Conservation (phyloP, 2,329 filamentous ascomycete genomes). For the Macroventuria anomochaeta region DNA sequence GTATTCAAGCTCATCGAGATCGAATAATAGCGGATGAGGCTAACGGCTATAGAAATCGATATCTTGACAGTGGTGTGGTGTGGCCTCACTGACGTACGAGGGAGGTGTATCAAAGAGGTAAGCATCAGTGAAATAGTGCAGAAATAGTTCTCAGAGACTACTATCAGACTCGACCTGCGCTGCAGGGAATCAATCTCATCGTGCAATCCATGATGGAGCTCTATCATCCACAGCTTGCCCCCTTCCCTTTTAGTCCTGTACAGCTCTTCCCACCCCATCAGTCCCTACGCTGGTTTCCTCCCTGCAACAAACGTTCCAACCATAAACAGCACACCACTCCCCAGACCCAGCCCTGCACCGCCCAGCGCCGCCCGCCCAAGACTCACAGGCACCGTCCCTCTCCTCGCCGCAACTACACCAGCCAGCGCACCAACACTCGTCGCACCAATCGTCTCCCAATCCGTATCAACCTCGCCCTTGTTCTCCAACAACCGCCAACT, state of each 20-base stretch:
- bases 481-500: slow-evolving; percentile 68
- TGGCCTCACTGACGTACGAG: neutral
- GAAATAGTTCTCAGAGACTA: neutral
- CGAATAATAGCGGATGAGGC: neutral
- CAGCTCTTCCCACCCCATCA: no score
- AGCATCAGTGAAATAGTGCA: neutral
- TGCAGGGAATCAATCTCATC: neutral
- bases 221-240: neutral
- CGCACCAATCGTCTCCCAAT: slow-evolving; percentile 61
- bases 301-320: slow-evolving; percentile 27
- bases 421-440: slow-evolving; percentile 49
- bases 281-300: slow-evolving; percentile 15
- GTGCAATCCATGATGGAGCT: no score
- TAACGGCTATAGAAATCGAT: neutral
- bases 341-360: slow-evolving; percentile 57
- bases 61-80: neutral
- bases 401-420: slow-evolving; percentile 38
- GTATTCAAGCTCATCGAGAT: neutral
- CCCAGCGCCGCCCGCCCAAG: slow-evolving; percentile 53
- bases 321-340: slow-evolving; percentile 57
- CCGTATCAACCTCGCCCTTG: slow-evolving; percentile 59
- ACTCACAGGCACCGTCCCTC: slow-evolving; percentile 33
- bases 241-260: neutral
- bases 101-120: neutral
- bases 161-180: neutral